Evolutionary conservation across 192 early-diverging fungal species (phyloP), one percentile per base, ranked within the genome.

Genomic region (Glomus cerebriforme): DNA sequence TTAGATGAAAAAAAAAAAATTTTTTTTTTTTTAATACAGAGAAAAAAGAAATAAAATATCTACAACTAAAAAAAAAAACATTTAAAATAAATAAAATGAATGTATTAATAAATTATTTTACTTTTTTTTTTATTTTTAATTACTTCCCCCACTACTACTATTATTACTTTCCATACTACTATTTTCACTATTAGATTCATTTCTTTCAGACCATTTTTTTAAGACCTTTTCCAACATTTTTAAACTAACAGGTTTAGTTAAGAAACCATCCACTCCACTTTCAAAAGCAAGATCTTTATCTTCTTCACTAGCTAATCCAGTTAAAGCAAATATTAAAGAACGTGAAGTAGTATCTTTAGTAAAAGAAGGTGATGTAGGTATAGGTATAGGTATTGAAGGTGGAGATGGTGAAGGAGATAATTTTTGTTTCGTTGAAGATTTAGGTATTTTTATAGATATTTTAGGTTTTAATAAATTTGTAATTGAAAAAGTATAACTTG

Each of bases 211-310:
- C 73, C 58, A 74, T 74, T 24, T 54, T 60, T 74, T 59, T 10
- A 74, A 29, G 35, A 59, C 54, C 34, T 59, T 54, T n/a, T 74
- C 73, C 26, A 74, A 74, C 26, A 64, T 66, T 76, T 82, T 81
- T 15, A 83, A 77, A 63, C 83, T 86, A 73, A 86, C 77, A 29
- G 85, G 85, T 67, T 86, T 86, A 24, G 85, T 84, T 64, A 86
- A 77, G 58, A 84, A 86, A 9, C 81, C 85, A 79, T 86, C 81
- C 7, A 86, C 83, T 4, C 85, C 85, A 64, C 83, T 82, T 58
- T 84, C 82, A 77, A 82, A 86, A 2, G 83, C 83, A 7, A 86
- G 22, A 29, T 63, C 70, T 54, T 84, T 83, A 69, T 86, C 85
- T 45, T 84, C 80, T 4, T 83, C 83, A 1, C 77, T 78, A 3